phyloP scores from a whole-genome alignment of 106 monocot genomes.

The Posidonia australis region DNA sequence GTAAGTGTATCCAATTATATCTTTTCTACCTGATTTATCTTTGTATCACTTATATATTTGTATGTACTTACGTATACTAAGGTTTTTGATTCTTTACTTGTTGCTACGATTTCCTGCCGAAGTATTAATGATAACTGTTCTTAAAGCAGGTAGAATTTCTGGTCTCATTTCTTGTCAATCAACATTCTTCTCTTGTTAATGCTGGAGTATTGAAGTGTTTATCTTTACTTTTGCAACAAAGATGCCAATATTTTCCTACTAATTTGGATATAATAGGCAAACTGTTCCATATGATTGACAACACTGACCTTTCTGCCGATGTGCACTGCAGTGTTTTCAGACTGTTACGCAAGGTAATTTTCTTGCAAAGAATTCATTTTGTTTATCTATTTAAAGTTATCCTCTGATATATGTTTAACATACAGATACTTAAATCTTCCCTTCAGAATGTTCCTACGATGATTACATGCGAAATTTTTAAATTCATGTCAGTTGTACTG shows the following conservation, averaged over 20 bases:
- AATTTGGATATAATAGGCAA: constrained; percentile 12
- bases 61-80: background rate
- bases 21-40: too few species aligned
- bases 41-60: background rate
- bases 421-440: constrained; percentile 6
- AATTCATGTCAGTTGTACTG: constrained; percentile 23
- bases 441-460: constrained; percentile 4
- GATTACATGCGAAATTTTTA: constrained; percentile 26
- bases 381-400: background rate
- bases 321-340: constrained; percentile 29
- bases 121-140: background rate
- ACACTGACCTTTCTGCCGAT: constrained; percentile 13
- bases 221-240: constrained; percentile 24
- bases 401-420: background rate
- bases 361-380: background rate
- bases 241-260: constrained; percentile 18
- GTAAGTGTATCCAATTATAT: too few species aligned
- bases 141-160: constrained; percentile 49
- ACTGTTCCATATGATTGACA: constrained; percentile 27
- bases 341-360: constrained; percentile 44
- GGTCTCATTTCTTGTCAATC: constrained; percentile 16
- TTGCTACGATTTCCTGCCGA: background rate
- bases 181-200: constrained; percentile 25
- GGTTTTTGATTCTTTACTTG: background rate
- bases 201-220: constrained; percentile 42